A percentile compares a stretch with the other conserved stretches of the same genome.
phyloP scores from a whole-genome alignment of 176 grass and related monocot genomes.

The bread wheat (Triticum aestivum) region IWGSC_CS_RefSeq_v2.1 NC_057806.1:375782381-375782880 shows the following conservation, averaged over 20 bases:
- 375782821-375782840: no score
- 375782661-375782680: not conserved
- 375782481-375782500: not conserved
- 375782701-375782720: no score
- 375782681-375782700: not conserved
- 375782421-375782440: conserved; percentile 63
- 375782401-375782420: conserved; percentile 81
- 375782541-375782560: conserved; percentile 18
- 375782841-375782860: no score
- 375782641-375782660: not conserved
- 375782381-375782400: not conserved
- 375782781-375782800: no score
- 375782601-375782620: not conserved
- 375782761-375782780: no score
- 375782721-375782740: not conserved
- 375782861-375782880: no score
- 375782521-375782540: not conserved
- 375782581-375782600: not conserved
- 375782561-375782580: conserved; percentile 4
- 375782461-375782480: not conserved
- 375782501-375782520: not conserved
- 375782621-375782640: not conserved
- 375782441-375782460: conserved; percentile 37
- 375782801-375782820: no score
- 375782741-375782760: not conserved